phyloP scores from a whole-genome alignment of 257 asterid species.

The Parsonsia alboflavescens region DNA sequence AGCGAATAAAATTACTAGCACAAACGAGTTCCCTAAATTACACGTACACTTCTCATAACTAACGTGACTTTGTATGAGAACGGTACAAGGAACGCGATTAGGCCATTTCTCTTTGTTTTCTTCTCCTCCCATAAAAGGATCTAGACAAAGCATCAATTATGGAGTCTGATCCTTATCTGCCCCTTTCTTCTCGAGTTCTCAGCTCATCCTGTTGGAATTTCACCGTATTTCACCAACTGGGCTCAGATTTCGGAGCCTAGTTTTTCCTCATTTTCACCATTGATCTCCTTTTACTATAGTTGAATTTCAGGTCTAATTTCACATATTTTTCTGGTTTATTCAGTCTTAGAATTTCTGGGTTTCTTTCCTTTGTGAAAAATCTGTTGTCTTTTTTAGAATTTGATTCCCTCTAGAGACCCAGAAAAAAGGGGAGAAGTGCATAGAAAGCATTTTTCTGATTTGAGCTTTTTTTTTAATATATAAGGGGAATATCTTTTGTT shows the following conservation, averaged over 20 bases:
- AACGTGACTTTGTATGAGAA: constrained; percentile 6
- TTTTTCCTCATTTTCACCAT: neutral
- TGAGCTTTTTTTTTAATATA: neutral
- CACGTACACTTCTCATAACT: constrained; percentile 14
- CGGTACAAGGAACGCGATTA: neutral
- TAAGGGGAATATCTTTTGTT: neutral
- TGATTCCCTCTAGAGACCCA: neutral
- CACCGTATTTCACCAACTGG: constrained; percentile 16
- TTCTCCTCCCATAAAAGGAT: constrained; percentile 36
- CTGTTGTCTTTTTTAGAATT: constrained; percentile 5
- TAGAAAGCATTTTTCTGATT: neutral
- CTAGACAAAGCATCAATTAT: constrained; percentile 21
- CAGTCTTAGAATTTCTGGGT: constrained; percentile 11
- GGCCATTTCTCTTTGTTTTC: constrained; percentile 29
- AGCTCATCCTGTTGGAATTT: constrained; percentile 29
- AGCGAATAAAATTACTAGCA: neutral
- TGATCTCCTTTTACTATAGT: neutral
- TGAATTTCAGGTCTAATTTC: constrained; percentile 10
- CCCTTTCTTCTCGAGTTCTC: constrained; percentile 30
- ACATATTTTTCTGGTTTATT: neutral
- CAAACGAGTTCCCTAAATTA: constrained; percentile 2
- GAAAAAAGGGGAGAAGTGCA: neutral
- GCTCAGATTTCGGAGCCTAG: constrained; percentile 10
- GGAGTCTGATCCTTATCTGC: constrained; percentile 33
- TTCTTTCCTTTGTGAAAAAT: neutral